Conservation (phyloP, 2,329 filamentous ascomycete genomes). For the Elsinoe ampelina region DNA sequence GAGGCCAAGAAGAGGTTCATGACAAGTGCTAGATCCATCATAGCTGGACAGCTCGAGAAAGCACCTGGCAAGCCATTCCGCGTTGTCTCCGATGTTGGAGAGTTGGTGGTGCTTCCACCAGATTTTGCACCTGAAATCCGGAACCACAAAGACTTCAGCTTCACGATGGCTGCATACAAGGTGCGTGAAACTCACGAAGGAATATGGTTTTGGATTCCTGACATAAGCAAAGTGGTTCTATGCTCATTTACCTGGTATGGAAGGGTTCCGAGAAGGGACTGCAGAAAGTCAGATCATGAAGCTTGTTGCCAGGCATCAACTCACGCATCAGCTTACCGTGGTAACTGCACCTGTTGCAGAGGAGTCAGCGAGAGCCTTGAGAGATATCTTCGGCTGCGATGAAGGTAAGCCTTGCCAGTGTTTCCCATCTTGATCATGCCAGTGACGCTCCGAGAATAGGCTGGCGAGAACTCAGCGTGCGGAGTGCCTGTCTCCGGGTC, state of each 20-base stretch:
- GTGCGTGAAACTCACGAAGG: background rate
- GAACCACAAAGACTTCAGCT: background rate
- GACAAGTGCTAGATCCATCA: background rate
- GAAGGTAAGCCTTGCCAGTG: background rate
- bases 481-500: slow-evolving; percentile 20
- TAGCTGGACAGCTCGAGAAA: background rate
- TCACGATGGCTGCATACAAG: background rate
- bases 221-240: background rate
- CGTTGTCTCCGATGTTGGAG: background rate
- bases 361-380: background rate
- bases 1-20: background rate
- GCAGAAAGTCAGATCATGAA: background rate
- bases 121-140: background rate
- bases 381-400: background rate
- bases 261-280: background rate
- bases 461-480: background rate
- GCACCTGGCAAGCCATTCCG: background rate
- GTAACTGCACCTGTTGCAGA: background rate
- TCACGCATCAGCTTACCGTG: background rate
- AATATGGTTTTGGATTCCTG: background rate
- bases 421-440: background rate
- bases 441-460: background rate
- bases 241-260: background rate
- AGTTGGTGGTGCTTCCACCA: background rate
- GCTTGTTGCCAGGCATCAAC: background rate